Percentiles rank a stretch among this genome's conserved stretches.
phyloP scores from a whole-genome alignment of 495 filamentous ascomycete genomes.

The Letharia lupina region DNA sequence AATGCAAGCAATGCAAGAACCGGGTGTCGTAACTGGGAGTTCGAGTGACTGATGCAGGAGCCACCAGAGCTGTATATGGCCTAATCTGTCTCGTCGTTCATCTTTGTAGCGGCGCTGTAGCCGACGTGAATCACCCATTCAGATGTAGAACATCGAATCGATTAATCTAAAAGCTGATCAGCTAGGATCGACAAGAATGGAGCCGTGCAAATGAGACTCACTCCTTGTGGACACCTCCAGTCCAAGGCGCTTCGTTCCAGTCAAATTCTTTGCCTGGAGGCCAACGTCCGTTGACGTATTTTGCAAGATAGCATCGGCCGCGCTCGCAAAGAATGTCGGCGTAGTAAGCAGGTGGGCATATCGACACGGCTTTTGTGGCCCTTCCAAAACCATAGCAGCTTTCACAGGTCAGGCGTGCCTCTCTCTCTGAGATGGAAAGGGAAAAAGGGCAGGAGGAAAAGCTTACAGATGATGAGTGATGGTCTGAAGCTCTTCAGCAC shows the following conservation, averaged over 20 bases:
- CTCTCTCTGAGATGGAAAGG: slow-evolving; percentile 53
- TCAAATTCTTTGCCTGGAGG: slow-evolving; percentile 18
- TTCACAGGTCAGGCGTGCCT: neutral
- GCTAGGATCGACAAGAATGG: neutral
- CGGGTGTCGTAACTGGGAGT: neutral
- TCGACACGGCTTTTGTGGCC: slow-evolving; percentile 65
- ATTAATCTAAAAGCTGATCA: slow-evolving; percentile 32
- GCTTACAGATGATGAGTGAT: slow-evolving; percentile 53
- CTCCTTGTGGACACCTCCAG: slow-evolving; percentile 34
- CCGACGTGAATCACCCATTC: slow-evolving; percentile 8
- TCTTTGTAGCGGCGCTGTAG: neutral
- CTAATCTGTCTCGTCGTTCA: neutral
- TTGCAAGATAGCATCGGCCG: slow-evolving; percentile 53
- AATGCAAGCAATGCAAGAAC: too few relatives aligned
- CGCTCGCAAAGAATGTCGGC: slow-evolving; percentile 69
- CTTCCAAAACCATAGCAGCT: slow-evolving; percentile 30
- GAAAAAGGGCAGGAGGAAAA: slow-evolving; percentile 24
- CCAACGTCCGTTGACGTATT: slow-evolving; percentile 40
- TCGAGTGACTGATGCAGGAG: neutral
- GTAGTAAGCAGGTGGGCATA: slow-evolving; percentile 67
- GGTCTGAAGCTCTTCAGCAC: slow-evolving; percentile 38
- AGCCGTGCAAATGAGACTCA: neutral
- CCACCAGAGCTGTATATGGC: too few relatives aligned
- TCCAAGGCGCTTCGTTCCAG: slow-evolving; percentile 25
- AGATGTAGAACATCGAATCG: slow-evolving; percentile 76